Evolutionary conservation across 768 basidiomycete species (phyloP).

Genomic region (Tulasnella sp.): DNA sequence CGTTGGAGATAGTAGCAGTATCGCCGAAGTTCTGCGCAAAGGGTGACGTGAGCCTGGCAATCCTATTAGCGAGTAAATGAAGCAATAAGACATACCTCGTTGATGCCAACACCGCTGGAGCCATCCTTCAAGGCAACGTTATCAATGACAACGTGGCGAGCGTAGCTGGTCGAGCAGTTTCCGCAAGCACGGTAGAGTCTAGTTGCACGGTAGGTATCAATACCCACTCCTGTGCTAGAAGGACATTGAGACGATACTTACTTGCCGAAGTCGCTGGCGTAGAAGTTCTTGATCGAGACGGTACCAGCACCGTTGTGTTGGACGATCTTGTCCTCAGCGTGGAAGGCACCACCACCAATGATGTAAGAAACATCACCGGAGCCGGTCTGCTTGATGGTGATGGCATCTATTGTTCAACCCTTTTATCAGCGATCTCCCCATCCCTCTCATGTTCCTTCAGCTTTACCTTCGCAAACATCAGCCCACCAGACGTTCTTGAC

Average conservation of each 20-base stretch:
- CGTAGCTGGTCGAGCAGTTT: conserved; percentile 34
- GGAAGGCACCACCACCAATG: conserved; percentile 33
- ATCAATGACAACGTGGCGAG: conserved; percentile 30
- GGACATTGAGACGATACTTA: not conserved
- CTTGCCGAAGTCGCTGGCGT: conserved; percentile 22
- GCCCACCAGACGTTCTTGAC: conserved; percentile 34
- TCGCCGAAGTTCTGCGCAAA: conserved; percentile 33
- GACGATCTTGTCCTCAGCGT: conserved; percentile 32
- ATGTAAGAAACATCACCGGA: conserved; percentile 29
- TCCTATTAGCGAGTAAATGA: not conserved
- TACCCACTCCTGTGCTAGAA: not conserved
- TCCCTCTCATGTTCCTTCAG: not conserved
- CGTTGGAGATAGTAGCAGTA: conserved; percentile 26
- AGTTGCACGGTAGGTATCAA: not conserved
- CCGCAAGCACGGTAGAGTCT: conserved; percentile 34
- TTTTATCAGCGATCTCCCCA: not conserved
- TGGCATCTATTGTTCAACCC: not conserved
- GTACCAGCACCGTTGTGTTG: conserved; percentile 27
- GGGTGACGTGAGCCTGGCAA: not conserved
- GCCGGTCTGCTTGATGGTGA: conserved; percentile 32
- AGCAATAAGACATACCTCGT: not conserved
- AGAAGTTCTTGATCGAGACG: conserved; percentile 20
- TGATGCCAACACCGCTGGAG: conserved; percentile 29
- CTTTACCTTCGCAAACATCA: conserved; percentile 30
- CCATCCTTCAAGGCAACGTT: conserved; percentile 29